phyloP scores from a whole-genome alignment of 148 eudicot species.

The Camellia japonica region DNA sequence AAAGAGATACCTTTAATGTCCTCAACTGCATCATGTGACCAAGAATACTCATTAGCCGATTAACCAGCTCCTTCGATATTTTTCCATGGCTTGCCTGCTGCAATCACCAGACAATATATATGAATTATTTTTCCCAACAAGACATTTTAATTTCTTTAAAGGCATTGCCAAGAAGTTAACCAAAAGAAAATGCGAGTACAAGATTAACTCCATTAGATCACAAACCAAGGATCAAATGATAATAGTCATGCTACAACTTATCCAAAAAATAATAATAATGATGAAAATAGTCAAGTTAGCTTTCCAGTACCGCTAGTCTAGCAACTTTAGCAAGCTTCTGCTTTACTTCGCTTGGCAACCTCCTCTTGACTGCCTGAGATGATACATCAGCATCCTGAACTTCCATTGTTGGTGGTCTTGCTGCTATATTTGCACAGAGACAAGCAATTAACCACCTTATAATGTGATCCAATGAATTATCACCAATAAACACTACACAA shows the following conservation, averaged over 20 bases:
- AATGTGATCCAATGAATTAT: background rate
- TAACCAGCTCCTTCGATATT: slow-evolving; percentile 70
- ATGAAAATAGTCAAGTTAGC: background rate
- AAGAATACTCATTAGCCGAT: slow-evolving; percentile 84
- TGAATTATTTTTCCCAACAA: background rate
- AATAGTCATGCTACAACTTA: background rate
- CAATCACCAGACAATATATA: slow-evolving; percentile 17
- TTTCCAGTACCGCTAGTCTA: slow-evolving; percentile 67
- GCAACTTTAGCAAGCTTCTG: slow-evolving; percentile 96
- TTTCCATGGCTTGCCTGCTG: slow-evolving; percentile 85
- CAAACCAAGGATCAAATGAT: background rate
- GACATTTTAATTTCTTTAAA: slow-evolving; percentile 10
- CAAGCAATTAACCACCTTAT: background rate
- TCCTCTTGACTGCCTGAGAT: slow-evolving; percentile 76
- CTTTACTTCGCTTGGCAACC: slow-evolving; percentile 89
- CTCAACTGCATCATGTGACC: slow-evolving; percentile 89
- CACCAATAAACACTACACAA: background rate
- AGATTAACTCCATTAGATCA: background rate
- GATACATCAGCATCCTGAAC: slow-evolving; percentile 69
- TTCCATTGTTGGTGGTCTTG: slow-evolving; percentile 70
- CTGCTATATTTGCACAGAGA: slow-evolving; percentile 39
- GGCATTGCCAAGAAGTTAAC: background rate
- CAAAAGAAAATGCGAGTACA: background rate
- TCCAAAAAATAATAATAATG: too few relatives aligned
- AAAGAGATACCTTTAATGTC: slow-evolving; percentile 69